Evolutionary conservation across 768 basidiomycete species (phyloP).

Genomic region (Clitopilus hobsonii): DNA sequence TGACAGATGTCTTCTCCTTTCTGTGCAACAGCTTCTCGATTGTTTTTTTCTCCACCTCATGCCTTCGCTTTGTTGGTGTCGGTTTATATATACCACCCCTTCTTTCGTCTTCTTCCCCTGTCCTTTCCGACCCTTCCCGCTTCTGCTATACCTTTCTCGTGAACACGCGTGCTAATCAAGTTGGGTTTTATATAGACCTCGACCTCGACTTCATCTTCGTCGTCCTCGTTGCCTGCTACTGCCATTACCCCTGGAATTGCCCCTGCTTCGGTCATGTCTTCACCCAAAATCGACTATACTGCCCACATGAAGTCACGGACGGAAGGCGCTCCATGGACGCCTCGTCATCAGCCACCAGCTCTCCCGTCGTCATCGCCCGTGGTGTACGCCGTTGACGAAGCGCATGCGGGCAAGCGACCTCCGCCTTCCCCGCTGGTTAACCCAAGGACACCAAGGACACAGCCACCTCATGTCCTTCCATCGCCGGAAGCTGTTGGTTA

Average conservation of each 20-base stretch:
- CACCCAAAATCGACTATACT: neutral
- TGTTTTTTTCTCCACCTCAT: neutral
- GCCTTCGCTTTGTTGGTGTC: neutral
- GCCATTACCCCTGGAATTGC: neutral
- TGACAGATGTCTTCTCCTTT: neutral
- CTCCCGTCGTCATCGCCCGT: neutral
- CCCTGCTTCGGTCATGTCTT: neutral
- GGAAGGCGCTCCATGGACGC: neutral
- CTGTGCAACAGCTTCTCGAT: neutral
- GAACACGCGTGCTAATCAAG: neutral
- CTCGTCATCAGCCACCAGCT: neutral
- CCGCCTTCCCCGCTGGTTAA: neutral
- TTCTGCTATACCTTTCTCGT: neutral
- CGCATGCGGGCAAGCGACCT: neutral
- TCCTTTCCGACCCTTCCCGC: neutral
- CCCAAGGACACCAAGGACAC: neutral
- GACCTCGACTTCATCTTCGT: neutral
- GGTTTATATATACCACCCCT: neutral
- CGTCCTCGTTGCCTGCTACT: neutral
- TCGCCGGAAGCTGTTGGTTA: no score
- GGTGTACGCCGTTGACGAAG: neutral
- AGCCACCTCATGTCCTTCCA: neutral
- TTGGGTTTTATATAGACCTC: neutral
- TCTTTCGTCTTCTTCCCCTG: neutral
- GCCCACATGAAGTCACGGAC: neutral